These are phyloP conservation scores for Xerocomus nothofagi DNA, from an alignment of 1,284 basidiomycete genomes.

Conservation along the genomic window DNA sequence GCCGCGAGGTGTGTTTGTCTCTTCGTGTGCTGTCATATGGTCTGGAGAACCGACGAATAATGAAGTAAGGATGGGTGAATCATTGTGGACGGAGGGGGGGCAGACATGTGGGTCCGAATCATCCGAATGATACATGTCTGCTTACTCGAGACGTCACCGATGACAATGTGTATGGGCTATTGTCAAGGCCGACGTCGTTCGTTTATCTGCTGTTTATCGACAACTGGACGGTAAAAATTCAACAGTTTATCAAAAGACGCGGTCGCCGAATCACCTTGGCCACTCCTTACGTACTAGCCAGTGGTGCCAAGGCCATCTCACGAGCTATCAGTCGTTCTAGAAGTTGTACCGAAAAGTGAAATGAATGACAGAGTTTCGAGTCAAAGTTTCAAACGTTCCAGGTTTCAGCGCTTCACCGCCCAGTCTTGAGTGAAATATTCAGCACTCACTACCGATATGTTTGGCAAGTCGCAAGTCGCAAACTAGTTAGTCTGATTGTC, in stretches of 20 bases:
- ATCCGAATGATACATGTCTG: conserved; percentile 20
- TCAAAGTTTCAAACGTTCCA: too few species aligned
- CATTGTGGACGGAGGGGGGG: conserved; percentile 13
- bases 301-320: too few species aligned
- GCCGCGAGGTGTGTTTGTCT: conserved; percentile 17
- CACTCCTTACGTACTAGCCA: conserved; percentile 11
- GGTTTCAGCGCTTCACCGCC: too few species aligned
- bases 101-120: background rate
- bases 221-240: background rate
- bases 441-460: too few species aligned
- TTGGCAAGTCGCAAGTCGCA: too few species aligned
- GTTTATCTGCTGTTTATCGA: background rate
- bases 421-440: too few species aligned
- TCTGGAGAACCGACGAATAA: conserved; percentile 7
- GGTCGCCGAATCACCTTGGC: background rate
- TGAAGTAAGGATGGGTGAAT: conserved; percentile 1
- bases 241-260: background rate
- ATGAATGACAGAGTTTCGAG: too few species aligned
- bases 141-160: background rate
- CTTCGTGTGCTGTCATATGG: conserved; percentile 2
- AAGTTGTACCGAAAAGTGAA: too few species aligned
- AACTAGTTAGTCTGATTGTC: conserved; percentile 16
- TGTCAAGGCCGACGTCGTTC: background rate
- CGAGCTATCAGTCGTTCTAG: background rate
- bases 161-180: background rate